phyloP scores from a whole-genome alignment of 1,284 basidiomycete species.

The Moesziomyces sp. region DNA sequence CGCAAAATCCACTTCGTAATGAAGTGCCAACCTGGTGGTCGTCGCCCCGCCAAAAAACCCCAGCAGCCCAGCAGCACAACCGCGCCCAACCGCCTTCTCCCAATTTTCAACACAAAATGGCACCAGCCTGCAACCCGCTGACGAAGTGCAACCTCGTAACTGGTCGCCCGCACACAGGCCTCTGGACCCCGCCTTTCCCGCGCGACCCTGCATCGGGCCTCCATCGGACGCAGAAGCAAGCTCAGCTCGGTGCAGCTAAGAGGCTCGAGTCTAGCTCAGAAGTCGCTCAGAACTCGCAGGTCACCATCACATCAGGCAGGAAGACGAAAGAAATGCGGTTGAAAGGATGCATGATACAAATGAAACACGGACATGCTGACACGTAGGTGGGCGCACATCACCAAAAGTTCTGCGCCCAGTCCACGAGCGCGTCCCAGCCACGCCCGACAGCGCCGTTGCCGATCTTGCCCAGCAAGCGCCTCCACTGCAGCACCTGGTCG shows the following conservation, averaged over 20 bases:
- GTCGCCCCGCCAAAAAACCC: not conserved
- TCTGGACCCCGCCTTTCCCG: too few relatives aligned
- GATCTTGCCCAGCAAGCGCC: slow-evolving; percentile 47
- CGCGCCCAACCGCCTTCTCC: not conserved
- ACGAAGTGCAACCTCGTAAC: not conserved
- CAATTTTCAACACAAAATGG: not conserved
- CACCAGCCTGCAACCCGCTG: not conserved
- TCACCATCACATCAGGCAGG: not conserved
- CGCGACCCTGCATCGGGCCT: too few relatives aligned
- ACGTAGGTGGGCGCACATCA: slow-evolving; percentile 1
- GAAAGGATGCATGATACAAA: slow-evolving; percentile 1
- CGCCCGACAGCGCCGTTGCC: slow-evolving; percentile 56
- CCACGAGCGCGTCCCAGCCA: slow-evolving; percentile 53
- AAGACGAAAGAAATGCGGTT: not conserved
- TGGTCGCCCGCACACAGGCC: not conserved
- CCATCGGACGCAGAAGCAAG: too few relatives aligned
- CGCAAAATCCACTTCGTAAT: slow-evolving; percentile 38
- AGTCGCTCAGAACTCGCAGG: not conserved
- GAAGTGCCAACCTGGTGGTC: not conserved
- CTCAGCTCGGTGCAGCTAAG: too few relatives aligned
- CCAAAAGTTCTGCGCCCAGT: slow-evolving; percentile 56
- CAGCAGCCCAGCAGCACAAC: not conserved
- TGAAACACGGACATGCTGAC: not conserved
- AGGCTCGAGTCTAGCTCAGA: not conserved
- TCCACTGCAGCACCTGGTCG: slow-evolving; percentile 53